Evolutionary conservation across 1,284 basidiomycete species (phyloP).

Genomic region (Wolfiporia cocos): DNA sequence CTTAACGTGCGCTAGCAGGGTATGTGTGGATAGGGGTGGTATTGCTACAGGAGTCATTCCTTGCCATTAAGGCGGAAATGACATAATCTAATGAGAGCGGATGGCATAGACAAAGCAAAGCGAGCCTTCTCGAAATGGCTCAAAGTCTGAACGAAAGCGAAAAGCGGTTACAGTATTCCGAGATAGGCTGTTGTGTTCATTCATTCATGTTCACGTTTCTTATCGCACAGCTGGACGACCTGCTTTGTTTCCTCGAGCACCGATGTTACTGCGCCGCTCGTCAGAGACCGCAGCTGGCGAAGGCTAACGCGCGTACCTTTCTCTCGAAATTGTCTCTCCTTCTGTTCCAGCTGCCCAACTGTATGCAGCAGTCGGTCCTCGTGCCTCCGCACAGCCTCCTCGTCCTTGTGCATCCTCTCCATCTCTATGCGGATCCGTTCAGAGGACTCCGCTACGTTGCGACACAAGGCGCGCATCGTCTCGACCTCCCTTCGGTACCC

Average conservation of each 20-base stretch:
- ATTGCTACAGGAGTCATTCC: too few relatives aligned
- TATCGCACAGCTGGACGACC: conserved; percentile 38
- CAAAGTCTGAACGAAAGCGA: too few relatives aligned
- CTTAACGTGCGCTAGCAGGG: too few relatives aligned
- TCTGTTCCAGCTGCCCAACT: conserved; percentile 50
- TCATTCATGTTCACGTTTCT: conserved; percentile 39
- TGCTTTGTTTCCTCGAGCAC: conserved; percentile 53
- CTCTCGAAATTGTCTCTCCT: conserved; percentile 47
- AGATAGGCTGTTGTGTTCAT: too few relatives aligned
- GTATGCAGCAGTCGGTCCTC: conserved; percentile 44
- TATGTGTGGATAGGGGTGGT: too few relatives aligned
- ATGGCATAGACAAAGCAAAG: too few relatives aligned
- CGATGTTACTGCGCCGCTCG: conserved; percentile 39
- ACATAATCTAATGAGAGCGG: too few relatives aligned
- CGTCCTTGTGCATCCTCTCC: conserved; percentile 43
- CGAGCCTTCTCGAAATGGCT: too few relatives aligned
- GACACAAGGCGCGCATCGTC: conserved; percentile 47
- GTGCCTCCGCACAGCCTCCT: conserved; percentile 47
- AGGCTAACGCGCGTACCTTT: conserved; percentile 38
- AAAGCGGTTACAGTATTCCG: too few relatives aligned
- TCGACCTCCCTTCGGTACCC: conserved; percentile 55
- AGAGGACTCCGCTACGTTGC: conserved; percentile 47
- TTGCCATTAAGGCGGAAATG: too few relatives aligned
- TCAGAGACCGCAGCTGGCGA: neutral
- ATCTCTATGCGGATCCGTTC: conserved; percentile 48